Base-by-base conservation (phyloP, 352 stramenopile genomes). In the Saprolegnia parasitica region DNA sequence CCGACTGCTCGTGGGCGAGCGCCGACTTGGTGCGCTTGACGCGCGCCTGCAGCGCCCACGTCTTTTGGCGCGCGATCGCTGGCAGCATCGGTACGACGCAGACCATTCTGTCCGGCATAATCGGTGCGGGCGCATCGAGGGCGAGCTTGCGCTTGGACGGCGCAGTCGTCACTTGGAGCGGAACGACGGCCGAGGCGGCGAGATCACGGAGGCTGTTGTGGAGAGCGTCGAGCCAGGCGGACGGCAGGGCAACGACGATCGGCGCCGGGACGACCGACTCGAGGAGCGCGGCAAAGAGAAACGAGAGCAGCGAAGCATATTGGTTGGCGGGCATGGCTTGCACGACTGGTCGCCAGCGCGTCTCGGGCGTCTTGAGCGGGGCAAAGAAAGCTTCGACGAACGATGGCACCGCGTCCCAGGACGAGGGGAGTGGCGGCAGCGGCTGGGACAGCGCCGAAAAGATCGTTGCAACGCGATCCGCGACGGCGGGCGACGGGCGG, bases 1-100 rank as follows among this genome's bases (percentile, higher is more conserved):
- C 52, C 13, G 11, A n/a, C 35, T 60, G 52, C 11, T 60, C 52
- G 13, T 16, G 13, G 24, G 24, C 52, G 24, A 60, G 35, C 24
- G 52, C 24, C 20, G 52, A 20, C 35, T 60, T 60, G 52, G 35
- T 40, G 11, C 52, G 52, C 35, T 60, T 60, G n/a, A 60, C 52
- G 13, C 52, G 24, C 13, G 52, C 24, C 20, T 60, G 11, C 3
- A 60, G 35, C 24, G 24, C 20, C 52, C 52, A 60, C 35, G n/a
- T 23, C 5, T 55, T 55, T 55, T 55, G 47, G 47, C 47, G n/a
- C 24, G 47, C 24, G 5, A 55, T 55, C 24, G n/a, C 47, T n/a
- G n/a, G n/a, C n/a, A n/a, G n/a, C n/a, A n/a, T n/a, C n/a, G n/a
- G n/a, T n/a, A n/a, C n/a, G n/a, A n/a, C n/a, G n/a, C n/a, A n/a